These are phyloP conservation scores for Penicillium cosmopolitanum DNA, from an alignment of 495 filamentous ascomycete genomes.

Conservation along the genomic window DNA sequence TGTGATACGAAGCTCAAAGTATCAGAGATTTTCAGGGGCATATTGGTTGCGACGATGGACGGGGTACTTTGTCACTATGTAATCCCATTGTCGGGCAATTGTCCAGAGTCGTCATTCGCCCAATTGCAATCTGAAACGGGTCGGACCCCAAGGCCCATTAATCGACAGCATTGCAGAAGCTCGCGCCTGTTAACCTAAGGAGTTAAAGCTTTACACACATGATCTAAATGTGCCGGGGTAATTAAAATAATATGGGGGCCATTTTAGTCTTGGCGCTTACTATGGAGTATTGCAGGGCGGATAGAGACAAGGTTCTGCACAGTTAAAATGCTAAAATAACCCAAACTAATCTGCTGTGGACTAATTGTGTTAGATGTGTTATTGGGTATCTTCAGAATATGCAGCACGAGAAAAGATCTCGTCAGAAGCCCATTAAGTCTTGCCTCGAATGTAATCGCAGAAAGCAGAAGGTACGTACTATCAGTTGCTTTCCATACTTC, in stretches of 20 bases:
- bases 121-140: background rate
- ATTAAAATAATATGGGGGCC: slow-evolving; percentile 12
- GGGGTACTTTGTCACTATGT: background rate
- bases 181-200: background rate
- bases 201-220: slow-evolving; percentile 5
- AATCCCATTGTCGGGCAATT: background rate
- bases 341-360: background rate
- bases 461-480: slow-evolving; percentile 23
- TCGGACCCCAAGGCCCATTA: background rate
- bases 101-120: background rate
- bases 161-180: background rate
- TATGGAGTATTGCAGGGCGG: background rate
- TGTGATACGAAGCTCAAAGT: background rate
- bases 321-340: slow-evolving; percentile 11
- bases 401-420: slow-evolving; percentile 15
- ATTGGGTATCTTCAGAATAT: background rate
- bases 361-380: background rate
- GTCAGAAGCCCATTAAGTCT: slow-evolving; percentile 26
- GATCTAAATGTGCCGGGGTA: slow-evolving; percentile 3
- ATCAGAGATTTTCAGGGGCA: background rate
- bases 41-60: background rate
- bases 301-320: background rate
- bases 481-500: background rate
- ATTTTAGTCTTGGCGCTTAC: slow-evolving; percentile 10
- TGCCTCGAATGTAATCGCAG: slow-evolving; percentile 29